Evolutionary conservation across 257 asterid genomes (phyloP).

Genomic region (Solanum okadae): DNA sequence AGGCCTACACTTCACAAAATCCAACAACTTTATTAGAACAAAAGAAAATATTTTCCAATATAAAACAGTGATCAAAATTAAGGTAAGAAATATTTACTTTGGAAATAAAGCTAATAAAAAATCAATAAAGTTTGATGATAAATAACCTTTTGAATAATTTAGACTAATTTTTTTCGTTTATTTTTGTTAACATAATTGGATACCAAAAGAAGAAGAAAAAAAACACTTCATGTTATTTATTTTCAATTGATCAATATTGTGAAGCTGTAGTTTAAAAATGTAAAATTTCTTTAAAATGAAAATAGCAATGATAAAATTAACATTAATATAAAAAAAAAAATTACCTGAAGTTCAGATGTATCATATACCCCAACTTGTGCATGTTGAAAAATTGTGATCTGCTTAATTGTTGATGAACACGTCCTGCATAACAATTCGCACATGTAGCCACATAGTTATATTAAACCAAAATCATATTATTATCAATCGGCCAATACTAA

Average conservation of each 20-base stretch:
- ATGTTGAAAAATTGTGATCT: background rate
- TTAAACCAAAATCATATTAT: background rate
- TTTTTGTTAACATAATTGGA: background rate
- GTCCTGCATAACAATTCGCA: background rate
- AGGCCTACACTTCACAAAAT: background rate
- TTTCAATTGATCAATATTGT: background rate
- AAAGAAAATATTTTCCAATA: background rate
- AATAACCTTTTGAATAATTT: background rate
- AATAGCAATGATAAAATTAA: background rate
- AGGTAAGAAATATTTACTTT: background rate
- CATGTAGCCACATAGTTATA: background rate
- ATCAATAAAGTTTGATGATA: background rate
- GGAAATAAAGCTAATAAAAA: background rate
- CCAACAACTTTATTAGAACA: background rate
- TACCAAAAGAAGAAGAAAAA: background rate
- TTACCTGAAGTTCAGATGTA: background rate
- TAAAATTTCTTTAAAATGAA: background rate
- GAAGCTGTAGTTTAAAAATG: background rate
- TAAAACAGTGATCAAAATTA: background rate
- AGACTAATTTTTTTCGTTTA: background rate
- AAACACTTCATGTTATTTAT: background rate
- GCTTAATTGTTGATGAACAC: background rate
- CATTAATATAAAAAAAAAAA: background rate
- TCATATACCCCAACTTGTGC: background rate
- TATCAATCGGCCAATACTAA: background rate